Evolutionary conservation across 192 early-diverging fungal genomes (phyloP).

Genomic region (Haplosporangium gracile): DNA sequence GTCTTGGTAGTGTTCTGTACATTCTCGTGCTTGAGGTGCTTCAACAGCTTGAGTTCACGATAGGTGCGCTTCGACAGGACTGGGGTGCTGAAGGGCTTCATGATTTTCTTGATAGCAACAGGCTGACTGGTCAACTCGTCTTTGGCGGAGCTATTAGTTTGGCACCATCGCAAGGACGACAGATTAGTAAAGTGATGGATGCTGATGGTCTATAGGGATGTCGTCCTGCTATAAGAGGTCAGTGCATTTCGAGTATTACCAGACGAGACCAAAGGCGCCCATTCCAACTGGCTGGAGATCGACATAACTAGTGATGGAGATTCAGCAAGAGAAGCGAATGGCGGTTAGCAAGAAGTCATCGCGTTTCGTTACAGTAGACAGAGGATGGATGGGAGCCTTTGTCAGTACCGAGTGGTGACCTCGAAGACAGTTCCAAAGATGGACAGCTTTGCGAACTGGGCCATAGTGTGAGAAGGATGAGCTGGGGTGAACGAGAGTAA

Average conservation of each 20-base stretch:
- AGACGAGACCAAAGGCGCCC: slow-evolving; percentile 98
- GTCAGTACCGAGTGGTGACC: slow-evolving; percentile 66
- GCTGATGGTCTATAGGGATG: neutral
- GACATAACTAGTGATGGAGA: slow-evolving; percentile 74
- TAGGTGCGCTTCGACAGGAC: slow-evolving; percentile 96
- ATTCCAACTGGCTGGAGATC: slow-evolving; percentile 95
- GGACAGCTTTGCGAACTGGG: slow-evolving; percentile 71
- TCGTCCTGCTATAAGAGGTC: neutral
- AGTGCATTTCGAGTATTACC: slow-evolving; percentile 63
- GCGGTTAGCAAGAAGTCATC: slow-evolving; percentile 13
- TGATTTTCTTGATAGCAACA: slow-evolving; percentile 97
- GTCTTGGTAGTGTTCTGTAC: slow-evolving; percentile 44
- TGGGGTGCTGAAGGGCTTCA: slow-evolving; percentile 93
- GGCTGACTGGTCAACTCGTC: slow-evolving; percentile 86
- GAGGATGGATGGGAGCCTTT: neutral
- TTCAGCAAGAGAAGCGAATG: neutral
- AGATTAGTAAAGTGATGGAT: neutral
- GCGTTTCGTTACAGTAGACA: neutral
- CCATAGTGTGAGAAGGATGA: slow-evolving; percentile 13
- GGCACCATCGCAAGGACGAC: neutral
- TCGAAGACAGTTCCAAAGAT: slow-evolving; percentile 90
- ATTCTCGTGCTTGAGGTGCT: slow-evolving; percentile 96
- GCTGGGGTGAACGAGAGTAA: neutral
- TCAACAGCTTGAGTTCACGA: slow-evolving; percentile 94
- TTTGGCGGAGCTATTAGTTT: slow-evolving; percentile 82